phyloP scores from a whole-genome alignment of 345 rosid genomes.

The Psidium guajava region DNA sequence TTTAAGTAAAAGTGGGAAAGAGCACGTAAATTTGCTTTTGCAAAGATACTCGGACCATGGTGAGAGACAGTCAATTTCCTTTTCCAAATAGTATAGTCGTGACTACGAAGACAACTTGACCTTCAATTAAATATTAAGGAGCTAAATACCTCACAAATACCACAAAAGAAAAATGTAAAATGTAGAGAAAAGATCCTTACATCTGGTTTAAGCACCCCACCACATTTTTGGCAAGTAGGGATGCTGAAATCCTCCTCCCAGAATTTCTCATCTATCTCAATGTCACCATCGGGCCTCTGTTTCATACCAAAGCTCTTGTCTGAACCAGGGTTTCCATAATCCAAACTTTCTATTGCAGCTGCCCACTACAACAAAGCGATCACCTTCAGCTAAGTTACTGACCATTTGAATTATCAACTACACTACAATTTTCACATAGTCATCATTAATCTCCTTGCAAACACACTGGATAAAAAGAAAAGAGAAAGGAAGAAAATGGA shows the following conservation, averaged over 20 bases:
- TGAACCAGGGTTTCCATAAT: constrained; percentile 61
- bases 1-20: background rate
- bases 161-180: background rate
- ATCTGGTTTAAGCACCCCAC: constrained; percentile 82
- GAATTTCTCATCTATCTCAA: constrained; percentile 88
- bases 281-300: constrained; percentile 95
- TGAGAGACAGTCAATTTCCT: background rate
- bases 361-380: constrained; percentile 55
- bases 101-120: background rate
- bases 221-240: constrained; percentile 71
- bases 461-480: background rate
- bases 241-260: constrained; percentile 85
- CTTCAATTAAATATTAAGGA: background rate
- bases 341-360: constrained; percentile 76
- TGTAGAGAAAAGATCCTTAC: constrained; percentile 23
- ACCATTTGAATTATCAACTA: background rate
- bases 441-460: background rate
- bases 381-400: background rate
- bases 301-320: constrained; percentile 95
- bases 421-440: background rate
- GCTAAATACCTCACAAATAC: background rate
- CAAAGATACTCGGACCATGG: background rate
- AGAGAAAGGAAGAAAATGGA: background rate
- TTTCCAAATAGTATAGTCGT: background rate
- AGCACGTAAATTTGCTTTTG: background rate